phyloP scores from a whole-genome alignment of 2,329 filamentous ascomycete species.

The Alternaria alternata region DNA sequence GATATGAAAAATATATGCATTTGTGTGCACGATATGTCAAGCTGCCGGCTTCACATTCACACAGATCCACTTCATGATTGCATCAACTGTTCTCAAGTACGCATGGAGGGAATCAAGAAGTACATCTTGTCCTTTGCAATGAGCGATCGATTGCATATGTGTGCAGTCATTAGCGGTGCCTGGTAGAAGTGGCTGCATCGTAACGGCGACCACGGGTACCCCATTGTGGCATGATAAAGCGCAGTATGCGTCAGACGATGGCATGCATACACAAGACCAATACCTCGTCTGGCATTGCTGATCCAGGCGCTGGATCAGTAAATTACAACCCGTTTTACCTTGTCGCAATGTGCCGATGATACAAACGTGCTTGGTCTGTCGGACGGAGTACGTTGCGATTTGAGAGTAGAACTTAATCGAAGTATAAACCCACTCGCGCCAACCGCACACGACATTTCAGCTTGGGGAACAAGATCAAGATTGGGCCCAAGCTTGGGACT shows the following conservation, averaged over 20 bases:
- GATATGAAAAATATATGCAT: no score
- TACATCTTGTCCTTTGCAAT: no score
- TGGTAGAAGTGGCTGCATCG: neutral
- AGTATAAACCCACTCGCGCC: no score
- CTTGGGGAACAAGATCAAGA: no score
- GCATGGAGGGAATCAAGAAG: no score
- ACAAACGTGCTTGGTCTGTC: no score
- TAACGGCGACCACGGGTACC: neutral
- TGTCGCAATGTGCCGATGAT: neutral
- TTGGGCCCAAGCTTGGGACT: rapidly evolving
- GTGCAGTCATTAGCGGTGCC: neutral
- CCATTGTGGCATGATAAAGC: neutral
- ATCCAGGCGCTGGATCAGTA: neutral
- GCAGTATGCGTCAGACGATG: neutral
- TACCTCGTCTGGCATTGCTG: neutral
- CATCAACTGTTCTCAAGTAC: no score
- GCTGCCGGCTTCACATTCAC: no score
- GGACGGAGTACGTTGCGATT: no score
- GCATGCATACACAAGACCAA: neutral
- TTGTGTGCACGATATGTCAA: no score
- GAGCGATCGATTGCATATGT: neutral
- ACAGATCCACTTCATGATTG: no score
- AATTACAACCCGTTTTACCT: neutral
- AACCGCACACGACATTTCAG: rapidly evolving
- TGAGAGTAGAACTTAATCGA: no score